These are phyloP conservation scores for Mycena leptocephala DNA, from an alignment of 768 basidiomycete genomes.

Conservation along the genomic window DNA sequence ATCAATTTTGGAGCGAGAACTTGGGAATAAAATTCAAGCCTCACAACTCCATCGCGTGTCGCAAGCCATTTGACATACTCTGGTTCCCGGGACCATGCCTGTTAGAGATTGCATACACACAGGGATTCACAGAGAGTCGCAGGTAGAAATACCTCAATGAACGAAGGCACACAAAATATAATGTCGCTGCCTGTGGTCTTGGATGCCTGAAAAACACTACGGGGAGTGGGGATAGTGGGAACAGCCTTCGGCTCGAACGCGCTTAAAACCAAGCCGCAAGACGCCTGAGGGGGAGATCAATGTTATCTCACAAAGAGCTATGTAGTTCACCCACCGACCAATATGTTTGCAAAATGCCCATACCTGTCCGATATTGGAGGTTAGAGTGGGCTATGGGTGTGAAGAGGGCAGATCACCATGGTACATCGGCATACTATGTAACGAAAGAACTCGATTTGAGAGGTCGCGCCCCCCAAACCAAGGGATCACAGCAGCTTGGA, in stretches of 20 bases:
- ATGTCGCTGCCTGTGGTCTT: conserved; percentile 40
- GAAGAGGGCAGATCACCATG: conserved; percentile 42
- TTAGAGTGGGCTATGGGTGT: too few relatives aligned
- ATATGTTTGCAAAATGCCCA: background rate
- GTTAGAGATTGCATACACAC: too few relatives aligned
- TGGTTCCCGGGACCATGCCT: conserved; percentile 35
- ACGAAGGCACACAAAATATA: conserved; percentile 45
- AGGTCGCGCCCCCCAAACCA: conserved; percentile 46
- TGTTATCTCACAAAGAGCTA: conserved; percentile 18
- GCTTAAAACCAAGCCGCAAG: background rate
- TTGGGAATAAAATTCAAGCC: background rate
- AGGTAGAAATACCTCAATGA: conserved; percentile 47
- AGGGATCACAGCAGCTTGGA: conserved; percentile 32
- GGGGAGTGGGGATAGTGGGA: background rate
- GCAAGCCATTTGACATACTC: conserved; percentile 38
- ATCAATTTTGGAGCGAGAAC: background rate
- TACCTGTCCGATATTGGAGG: conserved; percentile 35
- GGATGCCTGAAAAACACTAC: background rate
- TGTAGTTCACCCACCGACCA: conserved; percentile 35
- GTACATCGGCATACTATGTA: conserved; percentile 50
- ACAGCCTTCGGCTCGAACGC: background rate
- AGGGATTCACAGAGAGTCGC: too few relatives aligned
- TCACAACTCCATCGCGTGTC: conserved; percentile 14
- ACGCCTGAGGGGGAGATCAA: background rate
- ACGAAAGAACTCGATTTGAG: conserved; percentile 38